phyloP scores from a whole-genome alignment of 495 filamentous ascomycete species.

The Penicillium cinerascens region DNA sequence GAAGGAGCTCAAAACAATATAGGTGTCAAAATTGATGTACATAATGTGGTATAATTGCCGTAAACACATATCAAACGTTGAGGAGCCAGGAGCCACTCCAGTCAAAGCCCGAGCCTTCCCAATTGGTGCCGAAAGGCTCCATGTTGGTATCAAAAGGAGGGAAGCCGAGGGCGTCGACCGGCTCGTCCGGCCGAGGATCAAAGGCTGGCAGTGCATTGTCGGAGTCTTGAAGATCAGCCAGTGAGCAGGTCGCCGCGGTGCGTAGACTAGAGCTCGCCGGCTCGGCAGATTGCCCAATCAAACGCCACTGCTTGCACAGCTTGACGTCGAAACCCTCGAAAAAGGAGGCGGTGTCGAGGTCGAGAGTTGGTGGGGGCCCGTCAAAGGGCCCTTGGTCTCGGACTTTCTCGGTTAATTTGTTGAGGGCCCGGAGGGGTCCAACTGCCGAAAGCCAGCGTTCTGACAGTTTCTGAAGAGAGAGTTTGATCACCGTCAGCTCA shows the following conservation, averaged over 20 bases:
- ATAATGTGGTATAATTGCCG: background rate
- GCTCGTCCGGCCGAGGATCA: constrained; percentile 10
- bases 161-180: constrained; percentile 10
- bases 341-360: constrained; percentile 22
- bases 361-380: constrained; percentile 14
- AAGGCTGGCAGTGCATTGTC: constrained; percentile 8
- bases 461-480: constrained; percentile 28
- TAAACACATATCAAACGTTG: constrained; percentile 13
- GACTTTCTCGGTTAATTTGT: constrained; percentile 28
- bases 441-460: constrained; percentile 30
- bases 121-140: constrained; percentile 22
- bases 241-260: constrained; percentile 12
- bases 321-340: constrained; percentile 27
- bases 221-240: constrained; percentile 21
- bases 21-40: background rate
- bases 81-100: constrained; percentile 31
- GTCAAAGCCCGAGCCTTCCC: constrained; percentile 30
- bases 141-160: constrained; percentile 16
- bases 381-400: constrained; percentile 22
- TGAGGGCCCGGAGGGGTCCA: constrained; percentile 24
- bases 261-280: background rate
- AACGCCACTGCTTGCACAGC: constrained; percentile 26
- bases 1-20: background rate
- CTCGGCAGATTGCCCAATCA: constrained; percentile 21
- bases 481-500: constrained; percentile 30